Evolutionary conservation across 192 early-diverging fungal genomes (phyloP), one percentile per base, ranked within the genome.

Genomic region (Chytriomyces confervae): DNA sequence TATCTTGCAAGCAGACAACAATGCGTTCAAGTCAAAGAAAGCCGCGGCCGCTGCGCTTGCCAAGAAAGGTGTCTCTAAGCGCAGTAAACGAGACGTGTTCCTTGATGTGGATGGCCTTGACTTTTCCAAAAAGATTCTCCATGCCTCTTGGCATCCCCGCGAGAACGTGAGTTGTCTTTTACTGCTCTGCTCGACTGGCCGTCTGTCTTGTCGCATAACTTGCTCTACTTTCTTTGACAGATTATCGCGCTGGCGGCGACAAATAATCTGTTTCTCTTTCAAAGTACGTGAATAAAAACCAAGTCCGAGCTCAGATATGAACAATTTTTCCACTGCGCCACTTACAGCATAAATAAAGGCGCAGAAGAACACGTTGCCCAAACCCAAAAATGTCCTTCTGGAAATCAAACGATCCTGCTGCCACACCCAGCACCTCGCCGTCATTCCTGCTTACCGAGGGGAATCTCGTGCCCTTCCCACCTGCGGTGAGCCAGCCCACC

Each of bases 141-240:
- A 99, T 81, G 94, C 97, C 43, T 95, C 94, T 61, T 99, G 97
- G 97, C 98, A 99, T 89, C 98, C 98, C 61, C 91, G 91, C 72
- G 98, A 99, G 83, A 98, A 98, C 84, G 95, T 95, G 18, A 92
- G 98, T 61, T 63, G 47, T 20, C 18, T 50, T 50, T 50, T 69
- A 1, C 1, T n/a, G 24, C 5, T 62, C 29, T 3, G 13, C 2
- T 3, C 3, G 2, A 62, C 4, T 77, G 2, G 10, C 46, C 11
- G 53, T 8, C n/a, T 69, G 68, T 20, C 11, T 20, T 16, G 24
- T 27, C 36, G 1, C 50, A 50, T 47, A 9, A 47, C 7, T 36
- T 50, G 10, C 13, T n/a, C n/a, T 69, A 53, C 24, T 23, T 18
- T 62, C 13, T 46, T 45, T 62, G n/a, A 27, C 50, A 79, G 72